A percentile compares a stretch with the other conserved stretches of the same genome.
Evolutionary conservation across 2,329 filamentous ascomycete species (phyloP).

Genomic region (Aspergillus sclerotialis): DNA sequence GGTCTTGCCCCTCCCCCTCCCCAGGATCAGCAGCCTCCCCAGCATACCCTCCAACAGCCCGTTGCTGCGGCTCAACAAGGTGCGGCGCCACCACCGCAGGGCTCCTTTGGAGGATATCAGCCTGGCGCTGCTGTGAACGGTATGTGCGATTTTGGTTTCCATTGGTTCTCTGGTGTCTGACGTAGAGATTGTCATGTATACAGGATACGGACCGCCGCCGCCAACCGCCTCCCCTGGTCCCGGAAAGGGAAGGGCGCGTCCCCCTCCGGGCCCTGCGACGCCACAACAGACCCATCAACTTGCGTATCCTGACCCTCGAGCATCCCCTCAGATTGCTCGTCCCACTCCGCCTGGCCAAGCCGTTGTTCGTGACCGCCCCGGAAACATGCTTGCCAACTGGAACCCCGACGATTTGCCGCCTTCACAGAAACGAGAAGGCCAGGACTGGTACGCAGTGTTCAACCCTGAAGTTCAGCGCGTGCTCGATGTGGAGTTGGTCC

Average conservation of each 20-base stretch:
- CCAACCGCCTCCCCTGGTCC: conserved; percentile 82
- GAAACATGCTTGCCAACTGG: conserved; percentile 73
- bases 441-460: conserved; percentile 96
- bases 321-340: conserved; percentile 81
- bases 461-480: conserved; percentile 85
- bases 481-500: conserved; percentile 87
- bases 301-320: conserved; percentile 73
- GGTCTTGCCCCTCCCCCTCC: conserved; percentile 71
- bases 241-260: conserved; percentile 59
- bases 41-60: conserved; percentile 54
- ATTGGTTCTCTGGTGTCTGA: conserved; percentile 38
- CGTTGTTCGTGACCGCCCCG: conserved; percentile 46
- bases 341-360: conserved; percentile 61
- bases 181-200: conserved; percentile 30
- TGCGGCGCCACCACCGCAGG: conserved; percentile 63
- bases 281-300: conserved; percentile 86
- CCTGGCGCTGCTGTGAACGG: conserved; percentile 57
- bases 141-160: conserved; percentile 33
- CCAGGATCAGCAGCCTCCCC: conserved; percentile 55
- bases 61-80: conserved; percentile 50
- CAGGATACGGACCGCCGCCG: conserved; percentile 72
- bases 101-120: conserved; percentile 65
- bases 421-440: conserved; percentile 79
- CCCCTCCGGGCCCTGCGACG: conserved; percentile 64
- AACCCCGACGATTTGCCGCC: conserved; percentile 79